Evolutionary conservation across 306 rosid species (phyloP).

Genomic region (Ormosia semicastrata): DNA sequence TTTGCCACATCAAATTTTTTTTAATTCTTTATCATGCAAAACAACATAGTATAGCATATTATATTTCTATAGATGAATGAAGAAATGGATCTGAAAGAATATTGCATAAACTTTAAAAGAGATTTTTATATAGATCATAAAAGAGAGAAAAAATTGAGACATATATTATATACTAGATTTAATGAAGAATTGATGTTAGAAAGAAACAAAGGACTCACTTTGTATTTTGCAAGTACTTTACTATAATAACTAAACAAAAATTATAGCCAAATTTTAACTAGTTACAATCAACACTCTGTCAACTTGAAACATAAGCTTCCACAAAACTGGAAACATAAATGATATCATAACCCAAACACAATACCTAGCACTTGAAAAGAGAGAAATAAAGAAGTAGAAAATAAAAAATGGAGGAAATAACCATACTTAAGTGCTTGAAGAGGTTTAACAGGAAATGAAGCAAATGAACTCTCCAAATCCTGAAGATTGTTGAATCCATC

Average conservation of each 20-base stretch:
- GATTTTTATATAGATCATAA: not conserved
- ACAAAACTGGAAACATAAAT: not conserved
- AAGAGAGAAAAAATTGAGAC: not conserved
- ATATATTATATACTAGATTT: not conserved
- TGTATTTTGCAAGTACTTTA: not conserved
- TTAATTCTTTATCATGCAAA: not conserved
- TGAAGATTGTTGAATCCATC: constrained; percentile 66
- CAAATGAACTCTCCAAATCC: constrained; percentile 83
- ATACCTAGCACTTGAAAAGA: not conserved
- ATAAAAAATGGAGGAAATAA: not conserved
- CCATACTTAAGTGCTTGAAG: constrained; percentile 89
- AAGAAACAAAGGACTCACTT: not conserved
- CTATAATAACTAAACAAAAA: not conserved
- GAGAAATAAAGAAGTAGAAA: not conserved
- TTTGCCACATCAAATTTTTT: not conserved
- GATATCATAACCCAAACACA: constrained; percentile 5
- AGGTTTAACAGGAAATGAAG: constrained; percentile 86
- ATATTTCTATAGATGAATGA: constrained; percentile 13
- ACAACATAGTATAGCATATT: not conserved
- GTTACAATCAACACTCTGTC: not conserved
- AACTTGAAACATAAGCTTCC: constrained; percentile 11
- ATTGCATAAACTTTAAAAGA: constrained; percentile 19
- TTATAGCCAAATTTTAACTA: not conserved
- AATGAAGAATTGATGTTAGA: not conserved
- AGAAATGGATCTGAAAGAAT: constrained; percentile 20